These are phyloP conservation scores for Cyathus olla DNA, from an alignment of 1,284 basidiomycete species.

Conservation along the genomic window DNA sequence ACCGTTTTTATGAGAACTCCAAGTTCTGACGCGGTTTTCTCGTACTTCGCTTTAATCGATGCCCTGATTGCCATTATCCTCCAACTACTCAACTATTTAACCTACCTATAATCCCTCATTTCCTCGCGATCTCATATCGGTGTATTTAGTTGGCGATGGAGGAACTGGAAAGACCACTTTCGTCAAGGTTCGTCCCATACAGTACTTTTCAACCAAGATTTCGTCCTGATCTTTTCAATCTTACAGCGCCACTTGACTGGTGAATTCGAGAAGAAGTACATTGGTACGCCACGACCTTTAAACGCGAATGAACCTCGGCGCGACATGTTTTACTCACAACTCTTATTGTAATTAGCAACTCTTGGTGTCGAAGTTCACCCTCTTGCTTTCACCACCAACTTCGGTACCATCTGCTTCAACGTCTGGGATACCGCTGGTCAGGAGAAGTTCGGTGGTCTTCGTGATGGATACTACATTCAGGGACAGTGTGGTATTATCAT, in stretches of 20 bases:
- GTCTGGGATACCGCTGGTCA: constrained; percentile 99
- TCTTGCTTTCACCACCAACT: constrained; percentile 97
- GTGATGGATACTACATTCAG: constrained; percentile 99
- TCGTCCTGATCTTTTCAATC: constrained; percentile 62
- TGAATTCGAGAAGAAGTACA: constrained; percentile 99
- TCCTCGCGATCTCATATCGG: constrained; percentile 8
- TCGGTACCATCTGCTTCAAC: constrained; percentile 99
- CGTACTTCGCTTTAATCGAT: constrained; percentile 36
- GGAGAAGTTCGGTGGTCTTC: constrained; percentile 99
- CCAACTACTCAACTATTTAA: constrained; percentile 29
- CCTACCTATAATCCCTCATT: constrained; percentile 25
- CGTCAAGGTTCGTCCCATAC: constrained; percentile 78
- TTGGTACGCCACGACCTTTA: constrained; percentile 69
- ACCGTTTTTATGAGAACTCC: constrained; percentile 5
- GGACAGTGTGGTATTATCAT: constrained; percentile 99
- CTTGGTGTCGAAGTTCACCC: constrained; percentile 99
- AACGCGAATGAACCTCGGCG: constrained; percentile 11
- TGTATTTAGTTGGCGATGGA: constrained; percentile 89
- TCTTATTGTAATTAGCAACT: constrained; percentile 74
- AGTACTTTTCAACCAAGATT: constrained; percentile 51
- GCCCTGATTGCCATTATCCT: constrained; percentile 41
- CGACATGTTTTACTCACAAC: constrained; percentile 18
- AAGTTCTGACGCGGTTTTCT: constrained; percentile 38
- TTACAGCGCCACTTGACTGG: constrained; percentile 96
- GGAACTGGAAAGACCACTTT: constrained; percentile 99